Conservation (phyloP, 208 protist genomes). For the Trypanosomatidae sp. region DNA sequence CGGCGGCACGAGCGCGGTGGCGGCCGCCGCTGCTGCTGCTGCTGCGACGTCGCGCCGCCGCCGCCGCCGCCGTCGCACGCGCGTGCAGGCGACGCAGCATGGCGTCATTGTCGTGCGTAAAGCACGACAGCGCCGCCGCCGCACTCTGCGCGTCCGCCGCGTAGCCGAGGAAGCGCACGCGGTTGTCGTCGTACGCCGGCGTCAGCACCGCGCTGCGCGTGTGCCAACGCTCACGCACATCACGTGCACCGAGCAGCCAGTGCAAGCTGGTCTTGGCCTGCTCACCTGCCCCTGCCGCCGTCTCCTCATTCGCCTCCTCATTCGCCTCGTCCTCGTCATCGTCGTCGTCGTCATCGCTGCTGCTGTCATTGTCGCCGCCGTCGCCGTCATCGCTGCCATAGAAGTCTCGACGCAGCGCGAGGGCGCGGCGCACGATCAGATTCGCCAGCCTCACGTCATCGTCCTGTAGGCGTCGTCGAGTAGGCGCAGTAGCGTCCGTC, state of each 20-base stretch:
- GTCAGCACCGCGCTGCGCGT: conserved; percentile 39
- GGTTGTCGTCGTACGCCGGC: conserved; percentile 45
- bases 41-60: too few species aligned
- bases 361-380: not conserved
- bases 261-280: conserved; percentile 26
- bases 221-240: conserved; percentile 54
- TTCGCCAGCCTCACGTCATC: not conserved
- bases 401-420: not conserved
- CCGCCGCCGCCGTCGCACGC: too few species aligned
- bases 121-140: conserved; percentile 3
- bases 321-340: conserved; percentile 10
- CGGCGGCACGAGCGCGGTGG: not conserved
- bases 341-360: conserved; percentile 5
- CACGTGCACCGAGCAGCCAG: conserved; percentile 49
- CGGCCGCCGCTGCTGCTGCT: too few species aligned
- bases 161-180: conserved; percentile 8
- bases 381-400: conserved; percentile 1
- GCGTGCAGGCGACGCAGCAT: too few species aligned
- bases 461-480: not conserved
- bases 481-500: too few species aligned
- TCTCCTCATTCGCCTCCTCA: conserved; percentile 3
- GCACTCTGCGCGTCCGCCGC: too few species aligned
- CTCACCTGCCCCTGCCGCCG: conserved; percentile 2
- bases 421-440: not conserved
- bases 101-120: too few species aligned